Evolutionary conservation across 192 early-diverging fungal genomes (phyloP).

Genomic region (Gonapodya prolifera): DNA sequence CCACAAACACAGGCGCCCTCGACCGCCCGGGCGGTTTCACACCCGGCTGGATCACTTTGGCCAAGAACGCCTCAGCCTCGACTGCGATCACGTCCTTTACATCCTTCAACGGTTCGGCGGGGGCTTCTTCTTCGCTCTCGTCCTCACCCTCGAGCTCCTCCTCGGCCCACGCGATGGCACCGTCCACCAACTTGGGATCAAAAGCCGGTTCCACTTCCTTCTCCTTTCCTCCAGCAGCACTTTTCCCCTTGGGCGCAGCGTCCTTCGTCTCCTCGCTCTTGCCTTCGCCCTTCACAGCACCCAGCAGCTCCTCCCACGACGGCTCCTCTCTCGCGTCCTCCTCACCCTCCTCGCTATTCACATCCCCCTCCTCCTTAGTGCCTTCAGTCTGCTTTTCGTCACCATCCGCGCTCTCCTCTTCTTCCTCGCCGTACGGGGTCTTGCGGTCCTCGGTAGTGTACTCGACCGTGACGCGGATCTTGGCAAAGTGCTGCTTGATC

Average conservation of each 20-base stretch:
- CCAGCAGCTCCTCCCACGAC: background rate
- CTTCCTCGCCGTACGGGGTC: constrained; percentile 19
- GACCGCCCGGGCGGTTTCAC: background rate
- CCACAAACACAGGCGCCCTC: background rate
- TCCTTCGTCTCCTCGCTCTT: constrained; percentile 12
- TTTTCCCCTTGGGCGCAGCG: constrained; percentile 21
- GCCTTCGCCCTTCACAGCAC: background rate
- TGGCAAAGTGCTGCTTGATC: constrained; percentile 9
- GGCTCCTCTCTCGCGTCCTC: constrained; percentile 9
- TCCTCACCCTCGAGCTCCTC: constrained; percentile 9
- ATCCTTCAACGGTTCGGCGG: background rate
- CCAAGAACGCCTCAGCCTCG: background rate
- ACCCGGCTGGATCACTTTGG: background rate
- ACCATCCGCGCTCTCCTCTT: constrained; percentile 12
- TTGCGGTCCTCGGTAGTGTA: constrained; percentile 25
- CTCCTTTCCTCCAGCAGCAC: constrained; percentile 22
- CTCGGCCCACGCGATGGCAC: background rate
- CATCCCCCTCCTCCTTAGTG: constrained; percentile 26
- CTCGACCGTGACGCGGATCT: constrained; percentile 14
- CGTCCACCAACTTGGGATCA: constrained; percentile 17
- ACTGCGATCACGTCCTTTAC: background rate
- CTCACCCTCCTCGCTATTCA: constrained; percentile 22
- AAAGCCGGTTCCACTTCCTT: constrained; percentile 84
- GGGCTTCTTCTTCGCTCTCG: constrained; percentile 8
- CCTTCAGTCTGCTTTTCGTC: constrained; percentile 23